Evolutionary conservation across 768 basidiomycete genomes (phyloP), one percentile per base, ranked within the genome.

Genomic region (Hortiboletus campestris): DNA sequence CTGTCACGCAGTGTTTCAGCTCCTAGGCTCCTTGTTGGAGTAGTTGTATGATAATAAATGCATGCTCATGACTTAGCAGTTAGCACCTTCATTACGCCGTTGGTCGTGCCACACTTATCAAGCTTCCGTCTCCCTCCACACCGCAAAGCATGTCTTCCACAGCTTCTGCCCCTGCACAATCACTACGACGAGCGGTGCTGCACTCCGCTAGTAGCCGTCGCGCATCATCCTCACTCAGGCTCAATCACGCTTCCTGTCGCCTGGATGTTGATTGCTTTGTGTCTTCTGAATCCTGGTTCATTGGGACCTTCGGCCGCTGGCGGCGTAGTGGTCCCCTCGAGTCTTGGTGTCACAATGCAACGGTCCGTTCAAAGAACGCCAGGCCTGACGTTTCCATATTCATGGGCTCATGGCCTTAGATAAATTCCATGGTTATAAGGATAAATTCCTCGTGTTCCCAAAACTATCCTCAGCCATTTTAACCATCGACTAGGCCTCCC

Each of bases 251-350:
- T 19, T 49, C 62, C 39, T 66, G 74, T 51, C 62, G 67, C 36
- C 67, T 69, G 17, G 68, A 73, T 49, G 55, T 55, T 32, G 79
- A 83, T 62, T 72, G 68, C 53, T 76, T 80, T 59, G 77, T 84
- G 60, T 75, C 86, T 55, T 80, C 84, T 28, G 89, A 94, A 72
- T 84, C 88, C 34, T 93, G 92, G 89, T 96, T 91, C 72, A 78
- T 96, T 57, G 94, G 94, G 29, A 87, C 87, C 13, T 95, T 95
- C 72, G 94, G 94, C 1, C 84, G 81, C 59, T 96, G 94, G 94
- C 95, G 90, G 88, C 77, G 88, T 45, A 91, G 88, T 43, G 91
- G 90, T 39, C 74, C 83, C 17, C 76, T 92, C 53, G 86, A 90
- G 59, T 78, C 84, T n/a, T 89, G 88, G 85, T 90, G 84, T 74